phyloP scores from a whole-genome alignment of 2,329 filamentous ascomycete genomes.

The Calonectria crousiana region DNA sequence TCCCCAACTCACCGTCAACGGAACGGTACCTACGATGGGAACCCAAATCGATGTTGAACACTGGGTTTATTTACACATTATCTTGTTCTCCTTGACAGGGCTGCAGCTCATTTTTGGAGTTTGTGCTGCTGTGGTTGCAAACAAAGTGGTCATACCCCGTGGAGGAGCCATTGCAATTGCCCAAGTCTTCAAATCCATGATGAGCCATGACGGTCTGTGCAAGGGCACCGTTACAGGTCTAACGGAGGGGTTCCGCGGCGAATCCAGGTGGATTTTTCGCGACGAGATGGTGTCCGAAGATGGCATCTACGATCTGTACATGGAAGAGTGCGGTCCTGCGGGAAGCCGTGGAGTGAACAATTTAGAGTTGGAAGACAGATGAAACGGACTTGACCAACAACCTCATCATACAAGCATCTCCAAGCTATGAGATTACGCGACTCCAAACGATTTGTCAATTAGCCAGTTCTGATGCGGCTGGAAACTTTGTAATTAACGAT shows the following conservation, averaged over 20 bases:
- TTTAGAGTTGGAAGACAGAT: background rate
- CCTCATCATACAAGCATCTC: background rate
- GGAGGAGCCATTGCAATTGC: background rate
- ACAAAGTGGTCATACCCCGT: background rate
- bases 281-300: background rate
- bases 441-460: background rate
- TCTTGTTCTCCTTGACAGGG: background rate
- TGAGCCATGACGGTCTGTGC: background rate
- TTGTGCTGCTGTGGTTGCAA: background rate
- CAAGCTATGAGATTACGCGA: background rate
- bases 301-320: background rate
- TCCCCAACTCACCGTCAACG: background rate
- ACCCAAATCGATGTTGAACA: background rate
- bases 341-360: too few species aligned
- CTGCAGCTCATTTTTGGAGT: background rate
- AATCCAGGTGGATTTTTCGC: background rate
- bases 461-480: background rate
- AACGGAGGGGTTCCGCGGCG: background rate
- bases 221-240: background rate
- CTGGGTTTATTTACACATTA: background rate
- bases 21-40: background rate
- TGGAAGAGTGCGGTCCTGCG: background rate
- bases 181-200: conserved; percentile 1
- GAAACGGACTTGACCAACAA: background rate
- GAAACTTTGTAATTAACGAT: background rate